phyloP scores from a whole-genome alignment of 371 early-diverging fungal species.

The Smittium culicis region DNA sequence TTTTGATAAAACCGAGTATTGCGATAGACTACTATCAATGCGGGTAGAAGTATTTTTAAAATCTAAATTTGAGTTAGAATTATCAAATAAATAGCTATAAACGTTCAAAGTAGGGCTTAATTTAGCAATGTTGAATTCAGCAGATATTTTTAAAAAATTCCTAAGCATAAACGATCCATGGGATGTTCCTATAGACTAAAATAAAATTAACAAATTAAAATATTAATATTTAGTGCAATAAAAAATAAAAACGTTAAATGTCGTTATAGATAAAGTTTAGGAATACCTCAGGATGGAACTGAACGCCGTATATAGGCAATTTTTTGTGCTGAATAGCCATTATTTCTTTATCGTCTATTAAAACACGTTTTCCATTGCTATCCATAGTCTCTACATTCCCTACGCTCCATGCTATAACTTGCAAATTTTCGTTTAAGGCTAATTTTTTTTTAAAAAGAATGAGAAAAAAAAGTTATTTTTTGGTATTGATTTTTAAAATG shows the following conservation, averaged over 20 bases:
- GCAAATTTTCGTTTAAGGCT: slow-evolving; percentile 11
- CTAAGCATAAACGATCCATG: slow-evolving; percentile 48
- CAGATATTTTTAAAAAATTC: slow-evolving; percentile 53
- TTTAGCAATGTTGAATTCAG: background rate
- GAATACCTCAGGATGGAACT: slow-evolving; percentile 80
- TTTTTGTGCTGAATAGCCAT: slow-evolving; percentile 69
- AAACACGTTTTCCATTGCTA: background rate
- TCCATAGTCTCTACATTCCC: slow-evolving; percentile 4
- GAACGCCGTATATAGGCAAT: slow-evolving; percentile 76
- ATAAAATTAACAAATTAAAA: no score
- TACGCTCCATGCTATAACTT: slow-evolving; percentile 18
- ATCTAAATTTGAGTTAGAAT: no score
- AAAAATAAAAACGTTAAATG: no score
- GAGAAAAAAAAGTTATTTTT: background rate
- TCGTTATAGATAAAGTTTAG: background rate
- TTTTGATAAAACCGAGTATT: no score
- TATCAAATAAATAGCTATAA: no score
- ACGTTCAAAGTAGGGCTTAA: no score
- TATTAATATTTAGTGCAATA: no score
- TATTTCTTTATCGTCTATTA: slow-evolving; percentile 30
- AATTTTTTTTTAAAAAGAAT: background rate
- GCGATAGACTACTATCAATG: no score
- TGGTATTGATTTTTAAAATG: no score
- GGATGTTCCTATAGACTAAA: slow-evolving; percentile 63
- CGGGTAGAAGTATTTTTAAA: no score